These are phyloP conservation scores for Suillus hirtellus DNA, from an alignment of 768 basidiomycete genomes.

Conservation along the genomic window DNA sequence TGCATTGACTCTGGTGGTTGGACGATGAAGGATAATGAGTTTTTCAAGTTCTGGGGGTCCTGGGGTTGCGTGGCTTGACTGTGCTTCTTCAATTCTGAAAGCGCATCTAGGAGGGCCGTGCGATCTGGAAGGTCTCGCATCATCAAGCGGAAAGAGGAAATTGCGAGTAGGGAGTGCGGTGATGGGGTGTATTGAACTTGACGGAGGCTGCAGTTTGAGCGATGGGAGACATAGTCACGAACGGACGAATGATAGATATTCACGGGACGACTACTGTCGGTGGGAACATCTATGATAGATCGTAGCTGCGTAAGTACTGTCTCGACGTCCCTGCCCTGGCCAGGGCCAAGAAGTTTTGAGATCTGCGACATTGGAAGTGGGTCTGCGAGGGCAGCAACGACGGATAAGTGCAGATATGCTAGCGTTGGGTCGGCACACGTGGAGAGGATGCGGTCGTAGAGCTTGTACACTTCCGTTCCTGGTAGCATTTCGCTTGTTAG, in stretches of 20 bases:
- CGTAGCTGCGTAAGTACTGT: background rate
- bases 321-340: background rate
- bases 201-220: background rate
- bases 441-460: background rate
- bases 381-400: background rate
- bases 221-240: background rate
- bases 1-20: background rate
- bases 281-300: background rate
- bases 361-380: background rate
- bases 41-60: background rate
- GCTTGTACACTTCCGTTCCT: background rate
- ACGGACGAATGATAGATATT: background rate
- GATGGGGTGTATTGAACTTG: background rate
- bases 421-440: background rate
- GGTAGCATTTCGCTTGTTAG: background rate
- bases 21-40: background rate
- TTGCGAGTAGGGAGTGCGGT: background rate
- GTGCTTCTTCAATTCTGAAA: background rate
- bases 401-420: background rate
- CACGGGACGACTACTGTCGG: background rate
- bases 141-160: background rate
- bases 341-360: background rate
- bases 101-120: background rate
- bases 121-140: background rate
- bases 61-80: background rate